phyloP scores from a whole-genome alignment of 129 eudicot genomes.

The Centaurea solstitialis region DNA sequence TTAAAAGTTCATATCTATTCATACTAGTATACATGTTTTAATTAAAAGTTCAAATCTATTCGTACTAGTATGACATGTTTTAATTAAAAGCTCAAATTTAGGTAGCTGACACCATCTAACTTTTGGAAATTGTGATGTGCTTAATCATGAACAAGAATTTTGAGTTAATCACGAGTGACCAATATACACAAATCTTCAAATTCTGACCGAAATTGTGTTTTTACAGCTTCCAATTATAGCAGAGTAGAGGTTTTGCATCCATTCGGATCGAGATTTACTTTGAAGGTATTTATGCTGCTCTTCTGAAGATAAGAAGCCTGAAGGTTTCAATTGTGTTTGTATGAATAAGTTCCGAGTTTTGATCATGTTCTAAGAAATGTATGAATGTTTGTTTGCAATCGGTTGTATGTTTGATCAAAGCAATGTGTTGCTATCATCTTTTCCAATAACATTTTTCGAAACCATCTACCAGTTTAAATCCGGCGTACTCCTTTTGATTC shows the following conservation, averaged over 20 bases:
- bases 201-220: background rate
- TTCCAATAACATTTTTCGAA: background rate
- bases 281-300: background rate
- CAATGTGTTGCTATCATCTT: background rate
- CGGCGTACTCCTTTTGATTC: background rate
- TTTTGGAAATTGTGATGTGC: background rate
- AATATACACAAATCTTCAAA: background rate
- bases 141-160: background rate
- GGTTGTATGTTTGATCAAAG: background rate
- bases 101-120: background rate
- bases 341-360: background rate
- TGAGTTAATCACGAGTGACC: background rate
- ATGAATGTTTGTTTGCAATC: background rate
- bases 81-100: background rate
- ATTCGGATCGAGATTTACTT: background rate
- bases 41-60: too few relatives aligned
- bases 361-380: background rate
- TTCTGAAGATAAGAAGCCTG: background rate
- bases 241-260: background rate
- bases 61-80: background rate
- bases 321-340: background rate
- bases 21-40: background rate
- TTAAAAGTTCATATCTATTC: too few relatives aligned
- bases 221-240: conserved; percentile 10
- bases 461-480: background rate